A percentile compares a stretch with the other conserved stretches of the same genome.
Conservation (phyloP, 176 grass and related monocot genomes). For the Oryza officinalis region DNA sequence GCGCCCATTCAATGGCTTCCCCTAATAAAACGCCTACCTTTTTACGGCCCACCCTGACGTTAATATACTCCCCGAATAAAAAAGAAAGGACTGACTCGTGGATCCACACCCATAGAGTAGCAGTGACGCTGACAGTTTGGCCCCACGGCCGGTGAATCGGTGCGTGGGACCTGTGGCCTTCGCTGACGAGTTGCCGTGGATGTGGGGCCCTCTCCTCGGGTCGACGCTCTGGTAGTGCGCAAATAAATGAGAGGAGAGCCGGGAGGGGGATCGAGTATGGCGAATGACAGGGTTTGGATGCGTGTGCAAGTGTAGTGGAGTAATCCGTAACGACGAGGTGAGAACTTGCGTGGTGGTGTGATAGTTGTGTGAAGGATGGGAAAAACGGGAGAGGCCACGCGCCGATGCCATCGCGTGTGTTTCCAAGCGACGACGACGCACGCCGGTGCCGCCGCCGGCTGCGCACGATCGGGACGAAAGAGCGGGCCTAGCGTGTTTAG, state of each 20-base stretch:
- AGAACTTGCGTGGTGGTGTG: neutral
- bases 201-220: neutral
- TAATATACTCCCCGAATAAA: slow-evolving; percentile 9
- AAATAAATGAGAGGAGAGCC: neutral
- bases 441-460: neutral
- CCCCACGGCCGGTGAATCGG: neutral
- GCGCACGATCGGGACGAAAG: neutral
- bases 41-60: slow-evolving; percentile 21
- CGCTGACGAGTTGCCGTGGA: neutral
- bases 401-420: neutral
- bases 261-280: neutral
- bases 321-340: neutral
- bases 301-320: neutral
- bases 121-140: slow-evolving; percentile 7
- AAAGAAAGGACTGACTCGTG: neutral
- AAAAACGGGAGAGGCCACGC: neutral
- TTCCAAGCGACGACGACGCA: neutral
- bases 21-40: slow-evolving; percentile 23
- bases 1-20: slow-evolving; percentile 32
- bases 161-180: neutral
- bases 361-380: neutral
- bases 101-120: neutral
- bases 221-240: neutral
- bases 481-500: neutral
- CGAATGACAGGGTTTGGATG: neutral